Evolutionary conservation across 192 early-diverging fungal species (phyloP).

Genomic region (Coemansia sp.): DNA sequence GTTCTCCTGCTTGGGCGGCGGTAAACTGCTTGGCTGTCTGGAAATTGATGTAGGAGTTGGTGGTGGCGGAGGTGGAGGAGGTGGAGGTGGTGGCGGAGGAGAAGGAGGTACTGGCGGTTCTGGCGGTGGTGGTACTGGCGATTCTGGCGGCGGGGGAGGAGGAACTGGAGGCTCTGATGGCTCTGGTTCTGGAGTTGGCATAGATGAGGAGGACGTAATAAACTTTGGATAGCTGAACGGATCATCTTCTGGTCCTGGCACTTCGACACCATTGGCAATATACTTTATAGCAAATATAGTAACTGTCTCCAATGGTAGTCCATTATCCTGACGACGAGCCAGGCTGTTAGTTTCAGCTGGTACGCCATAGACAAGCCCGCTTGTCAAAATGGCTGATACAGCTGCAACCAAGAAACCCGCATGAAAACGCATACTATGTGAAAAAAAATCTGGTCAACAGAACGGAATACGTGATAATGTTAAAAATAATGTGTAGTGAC

Average conservation of each 20-base stretch:
- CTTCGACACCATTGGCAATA: not conserved
- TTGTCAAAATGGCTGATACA: not conserved
- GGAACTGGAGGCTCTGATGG: not conserved
- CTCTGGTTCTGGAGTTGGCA: not conserved
- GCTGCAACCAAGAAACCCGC: not conserved
- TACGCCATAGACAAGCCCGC: not conserved
- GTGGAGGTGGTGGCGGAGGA: not conserved
- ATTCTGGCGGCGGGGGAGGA: not conserved
- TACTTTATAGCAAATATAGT: not conserved
- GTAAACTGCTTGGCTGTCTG: not conserved
- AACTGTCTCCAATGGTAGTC: not conserved
- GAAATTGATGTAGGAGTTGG: not conserved
- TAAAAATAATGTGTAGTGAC: not conserved
- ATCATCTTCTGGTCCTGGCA: not conserved
- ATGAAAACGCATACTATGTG: not conserved
- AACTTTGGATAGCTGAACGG: constrained; percentile 7
- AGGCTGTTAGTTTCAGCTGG: constrained; percentile 2
- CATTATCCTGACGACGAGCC: constrained; percentile 10
- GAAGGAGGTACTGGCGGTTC: not conserved
- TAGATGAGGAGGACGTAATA: not conserved
- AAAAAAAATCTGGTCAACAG: constrained; percentile 35
- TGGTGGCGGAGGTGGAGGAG: not conserved
- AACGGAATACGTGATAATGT: constrained; percentile 5
- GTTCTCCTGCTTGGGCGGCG: not conserved
- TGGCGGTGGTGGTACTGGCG: not conserved